phyloP scores from a whole-genome alignment of 371 early-diverging fungal genomes.

The Catenaria anguillulae region DNA sequence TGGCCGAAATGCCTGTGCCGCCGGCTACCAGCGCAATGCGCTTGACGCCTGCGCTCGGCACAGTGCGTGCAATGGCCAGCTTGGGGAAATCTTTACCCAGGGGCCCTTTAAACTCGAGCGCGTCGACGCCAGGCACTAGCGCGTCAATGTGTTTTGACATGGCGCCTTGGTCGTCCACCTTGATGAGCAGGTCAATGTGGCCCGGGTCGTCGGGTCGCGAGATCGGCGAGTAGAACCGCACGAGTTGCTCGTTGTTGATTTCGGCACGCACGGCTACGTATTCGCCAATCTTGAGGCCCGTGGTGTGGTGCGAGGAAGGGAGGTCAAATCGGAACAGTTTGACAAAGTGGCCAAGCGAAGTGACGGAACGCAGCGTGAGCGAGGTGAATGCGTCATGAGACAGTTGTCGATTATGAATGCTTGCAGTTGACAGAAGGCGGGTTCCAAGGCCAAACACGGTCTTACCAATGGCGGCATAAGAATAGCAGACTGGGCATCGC shows the following conservation, averaged over 20 bases:
- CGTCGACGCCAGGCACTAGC: neutral
- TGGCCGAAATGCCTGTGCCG: slow-evolving; percentile 3
- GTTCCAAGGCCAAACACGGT: no score
- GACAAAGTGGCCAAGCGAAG: neutral
- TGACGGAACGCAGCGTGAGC: neutral
- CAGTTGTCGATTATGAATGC: no score
- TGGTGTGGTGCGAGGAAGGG: neutral
- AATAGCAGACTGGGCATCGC: no score
- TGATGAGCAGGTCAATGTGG: slow-evolving; percentile 6
- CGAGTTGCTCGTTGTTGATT: slow-evolving; percentile 1
- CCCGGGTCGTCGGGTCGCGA: slow-evolving; percentile 1
- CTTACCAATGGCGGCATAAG: no score
- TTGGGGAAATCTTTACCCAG: neutral
- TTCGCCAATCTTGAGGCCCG: slow-evolving; percentile 1
- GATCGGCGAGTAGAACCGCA: slow-evolving; percentile 4
- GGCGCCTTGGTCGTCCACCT: slow-evolving; percentile 2
- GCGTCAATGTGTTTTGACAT: slow-evolving; percentile 4
- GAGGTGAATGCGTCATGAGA: no score
- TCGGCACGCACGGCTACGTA: slow-evolving; percentile 4
- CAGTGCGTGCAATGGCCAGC: neutral
- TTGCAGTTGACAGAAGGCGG: no score
- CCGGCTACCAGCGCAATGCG: slow-evolving; percentile 1
- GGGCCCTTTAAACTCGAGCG: slow-evolving; percentile 7
- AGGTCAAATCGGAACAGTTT: slow-evolving; percentile 4
- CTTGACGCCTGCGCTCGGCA: neutral